Conservation (phyloP, 805 yeast genomes). For the Pichia californica region DNA sequence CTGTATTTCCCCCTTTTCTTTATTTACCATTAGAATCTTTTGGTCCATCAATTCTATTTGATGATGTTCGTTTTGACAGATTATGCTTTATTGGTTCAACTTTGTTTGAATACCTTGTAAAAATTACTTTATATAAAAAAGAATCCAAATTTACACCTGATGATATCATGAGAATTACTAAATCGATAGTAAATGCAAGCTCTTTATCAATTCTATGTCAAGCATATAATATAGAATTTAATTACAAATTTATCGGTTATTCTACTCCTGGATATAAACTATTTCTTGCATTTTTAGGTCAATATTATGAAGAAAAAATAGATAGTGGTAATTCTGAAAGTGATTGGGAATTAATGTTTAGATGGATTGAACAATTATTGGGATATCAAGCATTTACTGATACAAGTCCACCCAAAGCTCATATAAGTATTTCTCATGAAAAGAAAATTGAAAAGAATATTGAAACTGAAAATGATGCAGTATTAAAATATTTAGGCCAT, state of each 20-base stretch:
- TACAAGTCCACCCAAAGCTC: no score
- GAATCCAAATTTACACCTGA: neutral
- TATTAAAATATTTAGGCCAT: neutral
- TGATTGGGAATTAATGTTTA: neutral
- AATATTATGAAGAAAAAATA: constrained; percentile 3
- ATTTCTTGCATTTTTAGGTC: constrained; percentile 7
- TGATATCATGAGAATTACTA: neutral
- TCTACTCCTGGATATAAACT: neutral
- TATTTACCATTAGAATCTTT: neutral
- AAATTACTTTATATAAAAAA: neutral
- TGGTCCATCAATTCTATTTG: neutral
- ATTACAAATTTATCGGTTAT: constrained; percentile 2
- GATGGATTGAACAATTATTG: constrained; percentile 5
- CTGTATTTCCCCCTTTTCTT: constrained; percentile 5
- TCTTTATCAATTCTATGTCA: neutral
- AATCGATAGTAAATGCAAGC: constrained; percentile 1
- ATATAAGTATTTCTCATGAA: no score
- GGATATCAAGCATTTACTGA: no score
- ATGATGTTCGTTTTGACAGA: neutral
- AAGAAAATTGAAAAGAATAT: no score
- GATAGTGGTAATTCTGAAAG: neutral
- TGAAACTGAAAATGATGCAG: neutral
- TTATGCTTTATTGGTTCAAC: constrained; percentile 4
- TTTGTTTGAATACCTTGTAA: constrained; percentile 1
- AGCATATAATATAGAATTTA: constrained; percentile 7